These are phyloP conservation scores for Brassica balearica DNA, from an alignment of 441 rosid genomes.

Conservation along the genomic window DNA sequence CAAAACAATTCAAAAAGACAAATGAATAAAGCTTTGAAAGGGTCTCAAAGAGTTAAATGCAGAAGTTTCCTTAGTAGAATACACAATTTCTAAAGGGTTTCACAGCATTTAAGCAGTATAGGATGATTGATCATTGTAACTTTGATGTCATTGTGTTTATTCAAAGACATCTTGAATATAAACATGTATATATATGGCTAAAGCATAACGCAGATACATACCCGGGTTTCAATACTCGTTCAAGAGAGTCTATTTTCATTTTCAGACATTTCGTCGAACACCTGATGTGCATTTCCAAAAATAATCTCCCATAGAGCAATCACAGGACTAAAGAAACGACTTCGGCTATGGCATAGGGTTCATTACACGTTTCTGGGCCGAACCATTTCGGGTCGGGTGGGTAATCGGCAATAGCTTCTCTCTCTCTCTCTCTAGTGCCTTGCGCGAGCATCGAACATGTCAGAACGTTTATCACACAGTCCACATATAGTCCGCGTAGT, in stretches of 20 bases:
- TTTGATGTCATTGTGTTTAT: not conserved
- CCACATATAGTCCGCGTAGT: not conserved
- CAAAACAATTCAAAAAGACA: not conserved
- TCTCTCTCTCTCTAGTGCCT: not conserved
- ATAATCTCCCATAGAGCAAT: not conserved
- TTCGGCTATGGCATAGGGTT: no score
- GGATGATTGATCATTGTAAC: not conserved
- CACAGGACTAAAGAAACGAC: not conserved
- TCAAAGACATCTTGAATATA: no score
- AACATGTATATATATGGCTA: not conserved
- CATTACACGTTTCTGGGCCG: no score
- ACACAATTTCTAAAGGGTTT: no score
- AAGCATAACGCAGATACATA: not conserved
- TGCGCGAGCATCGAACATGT: not conserved
- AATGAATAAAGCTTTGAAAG: constrained; percentile 13
- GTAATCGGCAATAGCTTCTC: not conserved
- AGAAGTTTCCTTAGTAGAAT: not conserved
- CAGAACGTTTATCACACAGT: not conserved
- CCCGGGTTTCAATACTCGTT: not conserved
- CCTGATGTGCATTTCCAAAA: constrained; percentile 2
- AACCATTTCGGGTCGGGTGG: not conserved
- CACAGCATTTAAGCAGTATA: no score
- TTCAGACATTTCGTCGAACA: constrained; percentile 44
- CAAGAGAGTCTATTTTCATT: not conserved
- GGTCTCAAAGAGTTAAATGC: not conserved